A percentile compares a stretch with the other conserved stretches of the same genome.
phyloP scores from a whole-genome alignment of 768 basidiomycete genomes.

The Rhodotorula graminis region DNA sequence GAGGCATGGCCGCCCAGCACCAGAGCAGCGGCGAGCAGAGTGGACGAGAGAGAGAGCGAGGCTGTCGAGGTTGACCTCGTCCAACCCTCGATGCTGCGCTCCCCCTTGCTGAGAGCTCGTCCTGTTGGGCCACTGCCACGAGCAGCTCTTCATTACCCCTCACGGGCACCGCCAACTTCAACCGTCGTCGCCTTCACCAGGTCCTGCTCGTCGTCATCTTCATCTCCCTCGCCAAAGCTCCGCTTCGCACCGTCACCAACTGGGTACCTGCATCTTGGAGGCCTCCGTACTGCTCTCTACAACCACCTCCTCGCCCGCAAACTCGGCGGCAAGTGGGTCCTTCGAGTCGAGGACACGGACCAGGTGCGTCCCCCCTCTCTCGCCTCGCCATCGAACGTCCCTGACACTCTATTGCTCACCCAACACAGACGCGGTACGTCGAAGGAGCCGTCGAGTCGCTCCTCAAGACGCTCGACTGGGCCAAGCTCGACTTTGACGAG shows the following conservation, averaged over 20 bases:
- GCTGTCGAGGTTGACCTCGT: not conserved
- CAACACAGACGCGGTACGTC: slow-evolving; percentile 65
- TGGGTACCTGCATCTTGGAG: slow-evolving; percentile 87
- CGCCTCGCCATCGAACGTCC: too few relatives aligned
- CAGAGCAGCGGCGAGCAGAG: not conserved
- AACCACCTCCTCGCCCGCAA: slow-evolving; percentile 82
- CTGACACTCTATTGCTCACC: not conserved
- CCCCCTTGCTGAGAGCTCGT: not conserved
- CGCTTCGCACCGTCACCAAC: slow-evolving; percentile 98
- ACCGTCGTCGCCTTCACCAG: not conserved
- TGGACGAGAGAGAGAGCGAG: too few relatives aligned
- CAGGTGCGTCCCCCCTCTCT: slow-evolving; percentile 52
- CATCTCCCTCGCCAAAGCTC: slow-evolving; percentile 51
- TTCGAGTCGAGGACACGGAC: slow-evolving; percentile 94
- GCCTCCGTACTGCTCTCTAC: slow-evolving; percentile 86
- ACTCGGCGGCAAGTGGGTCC: slow-evolving; percentile 77
- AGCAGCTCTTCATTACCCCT: not conserved
- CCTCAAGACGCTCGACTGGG: slow-evolving; percentile 73
- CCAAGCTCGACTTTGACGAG: slow-evolving; percentile 83
- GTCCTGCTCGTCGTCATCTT: not conserved
- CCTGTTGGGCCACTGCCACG: too few relatives aligned
- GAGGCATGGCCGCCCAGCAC: not conserved
- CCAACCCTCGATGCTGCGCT: not conserved
- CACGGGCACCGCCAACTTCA: not conserved
- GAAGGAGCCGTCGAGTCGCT: slow-evolving; percentile 80